Evolutionary conservation across 192 early-diverging fungal species (phyloP), one percentile per base, ranked within the genome.

Genomic region (Endogone sp.): DNA sequence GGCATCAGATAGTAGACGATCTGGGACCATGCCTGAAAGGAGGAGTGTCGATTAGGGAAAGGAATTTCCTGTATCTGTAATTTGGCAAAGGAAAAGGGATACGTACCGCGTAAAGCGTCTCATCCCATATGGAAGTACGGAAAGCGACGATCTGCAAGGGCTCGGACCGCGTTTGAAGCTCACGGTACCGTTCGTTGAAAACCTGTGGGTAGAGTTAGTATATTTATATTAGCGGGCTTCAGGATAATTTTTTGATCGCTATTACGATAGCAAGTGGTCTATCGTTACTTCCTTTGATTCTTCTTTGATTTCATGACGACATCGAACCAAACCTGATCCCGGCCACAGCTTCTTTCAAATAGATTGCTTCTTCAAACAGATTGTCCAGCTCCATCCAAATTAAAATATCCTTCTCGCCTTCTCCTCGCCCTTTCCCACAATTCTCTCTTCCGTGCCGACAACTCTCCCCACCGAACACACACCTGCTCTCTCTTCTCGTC

Each of bases 1-100:
- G 97, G 97, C 24, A 99, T 95, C 67, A 99, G 84, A 22, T 89
- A 91, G 74, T 96, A 92, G 3, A 99, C 95, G 57, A 99, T 99
- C 54, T 92, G 86, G 37, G 96, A 98, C 97, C 97, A 99, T 3
- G 96, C 97, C 83, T 91, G 80, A 29, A 71, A 73, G 65, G 6
- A 63, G 66, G 13, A 56, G n/a, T n/a, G n/a, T n/a, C n/a, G n/a
- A n/a, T 79, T 82, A 55, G 0, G 21, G 26, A 62, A 62, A 27
- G 0, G 32, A 30, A 0, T 6, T 2, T 62, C 4, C 4, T 25
- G 8, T 59, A 59, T 3, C 58, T 3, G 4, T 29, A 32, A 31
- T 3, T 23, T 64, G n/a, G n/a, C n/a, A n/a, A n/a, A n/a, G n/a
- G n/a, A 2, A 25, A 2, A 29, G 4, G 62, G 20, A 25, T 4